Percentiles rank a stretch among this genome's conserved stretches.
Conservation (phyloP, 768 basidiomycete species). For the Cystobasidium onofrii region DNA sequence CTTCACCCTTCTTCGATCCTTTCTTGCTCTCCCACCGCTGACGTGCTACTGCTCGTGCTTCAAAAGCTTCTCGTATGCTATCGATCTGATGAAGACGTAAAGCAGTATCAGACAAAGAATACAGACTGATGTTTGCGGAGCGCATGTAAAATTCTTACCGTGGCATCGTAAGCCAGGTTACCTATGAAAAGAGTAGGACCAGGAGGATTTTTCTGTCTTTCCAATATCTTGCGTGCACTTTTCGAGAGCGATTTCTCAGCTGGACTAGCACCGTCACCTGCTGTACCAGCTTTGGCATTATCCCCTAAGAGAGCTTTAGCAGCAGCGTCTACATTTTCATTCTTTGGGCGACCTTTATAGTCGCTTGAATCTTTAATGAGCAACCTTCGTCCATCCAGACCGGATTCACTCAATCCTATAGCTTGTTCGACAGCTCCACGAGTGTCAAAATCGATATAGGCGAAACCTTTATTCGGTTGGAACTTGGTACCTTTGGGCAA, state of each 20-base stretch:
- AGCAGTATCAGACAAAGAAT: background rate
- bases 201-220: constrained; percentile 69
- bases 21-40: constrained; percentile 43
- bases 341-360: constrained; percentile 36
- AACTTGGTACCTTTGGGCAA: constrained; percentile 61
- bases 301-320: constrained; percentile 15
- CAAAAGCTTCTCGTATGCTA: constrained; percentile 63
- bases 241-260: constrained; percentile 36
- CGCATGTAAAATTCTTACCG: constrained; percentile 42
- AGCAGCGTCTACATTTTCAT: constrained; percentile 20
- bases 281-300: background rate
- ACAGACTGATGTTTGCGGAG: background rate
- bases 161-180: constrained; percentile 84
- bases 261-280: constrained; percentile 14
- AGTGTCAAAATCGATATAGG: constrained; percentile 87
- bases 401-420: constrained; percentile 70
- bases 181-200: constrained; percentile 84
- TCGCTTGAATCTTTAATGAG: constrained; percentile 83
- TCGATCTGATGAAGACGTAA: constrained; percentile 48
- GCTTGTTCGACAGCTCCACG: constrained; percentile 65
- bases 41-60: constrained; percentile 53
- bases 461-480: constrained; percentile 81
- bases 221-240: constrained; percentile 58
- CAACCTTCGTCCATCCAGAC: constrained; percentile 72
- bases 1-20: constrained; percentile 14